Conservation (phyloP, 2,329 filamentous ascomycete species). For the Paramyrothecium roridum region DNA sequence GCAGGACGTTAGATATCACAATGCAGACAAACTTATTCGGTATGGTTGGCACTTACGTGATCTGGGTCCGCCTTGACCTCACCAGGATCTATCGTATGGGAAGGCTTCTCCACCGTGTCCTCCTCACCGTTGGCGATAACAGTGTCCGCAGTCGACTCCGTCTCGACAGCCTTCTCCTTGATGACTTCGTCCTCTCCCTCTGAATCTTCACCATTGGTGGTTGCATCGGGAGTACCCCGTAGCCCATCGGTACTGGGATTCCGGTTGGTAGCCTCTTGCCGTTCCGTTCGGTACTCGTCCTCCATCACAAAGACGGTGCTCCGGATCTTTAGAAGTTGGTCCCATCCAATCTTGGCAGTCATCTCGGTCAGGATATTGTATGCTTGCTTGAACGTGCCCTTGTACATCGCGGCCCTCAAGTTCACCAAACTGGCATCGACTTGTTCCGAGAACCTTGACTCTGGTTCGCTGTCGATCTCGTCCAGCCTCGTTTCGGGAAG, state of each 20-base stretch:
- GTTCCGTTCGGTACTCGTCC: conserved; percentile 92
- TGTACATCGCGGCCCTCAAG: conserved; percentile 83
- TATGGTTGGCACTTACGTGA: conserved; percentile 46
- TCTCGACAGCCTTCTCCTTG: conserved; percentile 25
- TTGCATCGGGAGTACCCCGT: conserved; percentile 64
- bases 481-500: conserved; percentile 87
- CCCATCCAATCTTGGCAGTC: conserved; percentile 96
- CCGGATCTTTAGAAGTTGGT: conserved; percentile 88
- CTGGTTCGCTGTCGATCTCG: conserved; percentile 90
- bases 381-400: conserved; percentile 92
- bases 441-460: conserved; percentile 76
- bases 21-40: background rate
- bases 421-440: conserved; percentile 85
- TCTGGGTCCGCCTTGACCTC: conserved; percentile 74
- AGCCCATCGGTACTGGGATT: conserved; percentile 79
- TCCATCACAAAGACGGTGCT: conserved; percentile 99
- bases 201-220: conserved; percentile 43
- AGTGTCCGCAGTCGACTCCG: conserved; percentile 22
- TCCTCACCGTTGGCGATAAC: conserved; percentile 37
- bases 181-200: conserved; percentile 29
- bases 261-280: conserved; percentile 63
- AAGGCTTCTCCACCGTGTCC: conserved; percentile 67
- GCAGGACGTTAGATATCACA: conserved; percentile 6
- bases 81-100: conserved; percentile 73
- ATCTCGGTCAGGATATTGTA: conserved; percentile 94